Percentiles rank a stretch among this genome's conserved stretches.
These are phyloP conservation scores for Trichaptum fuscoviolaceum DNA, from an alignment of 768 basidiomycete species.

Conservation along the genomic window DNA sequence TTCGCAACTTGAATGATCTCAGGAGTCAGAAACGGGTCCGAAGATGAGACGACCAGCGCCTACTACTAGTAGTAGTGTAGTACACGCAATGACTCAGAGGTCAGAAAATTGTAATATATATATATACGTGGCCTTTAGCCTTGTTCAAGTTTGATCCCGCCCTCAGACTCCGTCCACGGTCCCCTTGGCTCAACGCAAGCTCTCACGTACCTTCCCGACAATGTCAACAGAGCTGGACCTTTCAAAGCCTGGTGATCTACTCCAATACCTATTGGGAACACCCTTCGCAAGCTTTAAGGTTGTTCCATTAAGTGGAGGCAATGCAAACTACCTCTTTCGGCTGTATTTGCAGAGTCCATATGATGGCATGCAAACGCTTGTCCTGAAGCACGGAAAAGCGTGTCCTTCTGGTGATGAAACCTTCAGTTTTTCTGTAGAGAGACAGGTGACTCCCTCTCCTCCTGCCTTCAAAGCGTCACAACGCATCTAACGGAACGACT, in stretches of 20 bases:
- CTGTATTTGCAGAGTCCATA: slow-evolving; percentile 37
- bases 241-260: slow-evolving; percentile 24
- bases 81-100: too few relatives aligned
- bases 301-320: slow-evolving; percentile 44
- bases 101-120: too few relatives aligned
- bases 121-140: too few relatives aligned
- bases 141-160: too few relatives aligned
- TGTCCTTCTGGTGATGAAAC: slow-evolving; percentile 26
- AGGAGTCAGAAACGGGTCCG: too few relatives aligned
- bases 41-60: too few relatives aligned
- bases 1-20: too few relatives aligned
- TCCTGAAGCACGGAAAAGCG: slow-evolving; percentile 55
- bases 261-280: slow-evolving; percentile 41
- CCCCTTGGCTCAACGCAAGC: too few relatives aligned
- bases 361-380: slow-evolving; percentile 39
- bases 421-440: slow-evolving; percentile 33
- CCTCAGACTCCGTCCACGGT: too few relatives aligned
- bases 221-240: slow-evolving; percentile 17
- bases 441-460: slow-evolving; percentile 46
- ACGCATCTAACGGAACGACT: background rate
- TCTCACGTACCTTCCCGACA: too few relatives aligned
- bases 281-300: slow-evolving; percentile 40
- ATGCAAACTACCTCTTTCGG: slow-evolving; percentile 53
- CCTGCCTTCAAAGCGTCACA: background rate
- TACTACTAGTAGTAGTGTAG: too few relatives aligned